A percentile compares a stretch with the other conserved stretches of the same genome.
Conservation (phyloP, 1,284 basidiomycete genomes). For the Apiotrichum porosum region DNA sequence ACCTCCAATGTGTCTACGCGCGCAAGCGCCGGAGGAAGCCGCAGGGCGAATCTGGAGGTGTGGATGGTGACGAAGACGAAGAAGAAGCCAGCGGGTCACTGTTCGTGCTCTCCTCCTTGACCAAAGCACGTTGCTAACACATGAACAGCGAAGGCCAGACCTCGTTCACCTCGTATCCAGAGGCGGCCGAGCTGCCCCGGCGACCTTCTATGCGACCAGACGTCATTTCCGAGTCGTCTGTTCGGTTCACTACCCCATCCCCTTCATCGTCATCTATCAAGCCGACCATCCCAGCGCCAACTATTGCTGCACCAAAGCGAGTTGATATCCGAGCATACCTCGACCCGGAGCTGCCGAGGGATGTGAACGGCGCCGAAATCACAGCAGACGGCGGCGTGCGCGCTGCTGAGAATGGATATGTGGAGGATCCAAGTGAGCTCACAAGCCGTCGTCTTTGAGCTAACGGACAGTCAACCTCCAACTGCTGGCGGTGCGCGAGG, state of each 20-base stretch:
- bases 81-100: not conserved
- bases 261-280: too few species aligned
- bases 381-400: not conserved
- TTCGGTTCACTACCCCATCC: too few species aligned
- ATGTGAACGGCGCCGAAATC: not conserved
- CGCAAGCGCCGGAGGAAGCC: not conserved
- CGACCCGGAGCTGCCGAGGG: not conserved
- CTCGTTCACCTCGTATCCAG: too few species aligned
- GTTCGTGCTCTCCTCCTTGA: too few species aligned
- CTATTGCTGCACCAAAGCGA: not conserved
- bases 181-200: not conserved
- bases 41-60: not conserved
- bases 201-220: not conserved
- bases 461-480: conserved; percentile 8
- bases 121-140: too few species aligned
- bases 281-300: too few species aligned
- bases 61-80: not conserved
- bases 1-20: conserved; percentile 1
- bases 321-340: conserved; percentile 2
- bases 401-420: not conserved
- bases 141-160: too few species aligned
- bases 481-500: conserved; percentile 10
- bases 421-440: conserved; percentile 10
- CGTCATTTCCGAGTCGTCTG: not conserved
- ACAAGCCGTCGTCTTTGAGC: too few species aligned